Conservation (phyloP, 495 filamentous ascomycete genomes). For the Tricharina praecox region DNA sequence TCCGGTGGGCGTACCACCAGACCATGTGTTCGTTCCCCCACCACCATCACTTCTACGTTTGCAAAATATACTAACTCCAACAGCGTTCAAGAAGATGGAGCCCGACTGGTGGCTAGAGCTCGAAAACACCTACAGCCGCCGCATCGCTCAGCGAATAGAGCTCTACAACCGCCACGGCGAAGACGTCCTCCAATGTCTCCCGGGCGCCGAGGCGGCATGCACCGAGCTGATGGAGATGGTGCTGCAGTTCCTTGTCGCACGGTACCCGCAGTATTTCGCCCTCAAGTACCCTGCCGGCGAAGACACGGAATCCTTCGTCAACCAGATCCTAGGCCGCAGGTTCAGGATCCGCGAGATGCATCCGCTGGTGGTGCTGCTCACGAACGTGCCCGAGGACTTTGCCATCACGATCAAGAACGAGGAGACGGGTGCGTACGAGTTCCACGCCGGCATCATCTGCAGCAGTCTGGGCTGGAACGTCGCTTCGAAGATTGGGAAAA, state of each 20-base stretch:
- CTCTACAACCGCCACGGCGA: constrained; percentile 49
- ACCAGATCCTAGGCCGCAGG: constrained; percentile 49
- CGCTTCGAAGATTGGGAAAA: constrained; percentile 53
- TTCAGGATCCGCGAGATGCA: constrained; percentile 45
- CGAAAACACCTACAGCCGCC: constrained; percentile 52
- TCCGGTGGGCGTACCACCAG: constrained; percentile 79
- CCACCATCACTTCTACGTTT: neutral
- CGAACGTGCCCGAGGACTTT: constrained; percentile 83
- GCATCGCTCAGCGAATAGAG: constrained; percentile 54
- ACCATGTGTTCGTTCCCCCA: constrained; percentile 57
- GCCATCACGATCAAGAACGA: constrained; percentile 61
- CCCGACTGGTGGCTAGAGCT: constrained; percentile 86
- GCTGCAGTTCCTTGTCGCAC: constrained; percentile 57
- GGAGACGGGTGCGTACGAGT: constrained; percentile 52
- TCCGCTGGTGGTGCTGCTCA: constrained; percentile 56
- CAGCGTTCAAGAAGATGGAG: constrained; percentile 67
- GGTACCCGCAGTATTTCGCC: constrained; percentile 67
- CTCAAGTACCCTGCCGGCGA: constrained; percentile 30
- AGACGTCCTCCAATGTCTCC: constrained; percentile 48
- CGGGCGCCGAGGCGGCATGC: constrained; percentile 64
- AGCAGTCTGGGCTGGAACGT: constrained; percentile 71
- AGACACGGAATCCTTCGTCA: constrained; percentile 38
- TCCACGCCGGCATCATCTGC: constrained; percentile 66
- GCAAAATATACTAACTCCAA: constrained; percentile 9
- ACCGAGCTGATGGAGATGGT: constrained; percentile 88